Conservation (phyloP, 805 yeast genomes). For the Kodamaea nitidulidarum region DNA sequence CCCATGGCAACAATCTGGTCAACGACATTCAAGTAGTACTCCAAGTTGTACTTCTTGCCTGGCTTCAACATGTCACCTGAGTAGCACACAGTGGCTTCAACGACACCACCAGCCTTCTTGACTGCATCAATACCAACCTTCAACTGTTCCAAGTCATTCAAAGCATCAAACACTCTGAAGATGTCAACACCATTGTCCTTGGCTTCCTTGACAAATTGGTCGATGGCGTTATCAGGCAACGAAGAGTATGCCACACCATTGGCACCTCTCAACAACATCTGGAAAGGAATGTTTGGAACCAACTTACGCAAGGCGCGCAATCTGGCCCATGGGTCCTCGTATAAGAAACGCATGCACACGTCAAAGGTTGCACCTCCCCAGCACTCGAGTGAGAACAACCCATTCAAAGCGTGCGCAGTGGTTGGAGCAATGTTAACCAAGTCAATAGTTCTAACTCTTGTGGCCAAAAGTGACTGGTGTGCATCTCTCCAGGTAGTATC, state of each 20-base stretch:
- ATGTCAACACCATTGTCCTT: constrained; percentile 95
- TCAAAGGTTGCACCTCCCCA: constrained; percentile 99
- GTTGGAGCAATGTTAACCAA: constrained; percentile 87
- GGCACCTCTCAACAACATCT: constrained; percentile 98
- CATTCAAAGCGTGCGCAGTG: constrained; percentile 83
- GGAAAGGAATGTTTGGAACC: constrained; percentile 98
- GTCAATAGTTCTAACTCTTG: constrained; percentile 94
- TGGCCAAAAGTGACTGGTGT: constrained; percentile 94
- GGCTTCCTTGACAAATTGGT: constrained; percentile 93
- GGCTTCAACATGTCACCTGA: constrained; percentile 97
- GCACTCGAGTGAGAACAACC: constrained; percentile 95
- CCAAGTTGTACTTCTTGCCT: constrained; percentile 93
- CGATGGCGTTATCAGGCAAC: constrained; percentile 96
- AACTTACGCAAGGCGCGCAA: constrained; percentile 78
- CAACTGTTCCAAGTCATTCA: constrained; percentile 93
- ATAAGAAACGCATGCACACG: constrained; percentile 95
- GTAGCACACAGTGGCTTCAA: constrained; percentile 97
- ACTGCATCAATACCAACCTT: constrained; percentile 98
- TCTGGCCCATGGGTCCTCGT: constrained; percentile 99
- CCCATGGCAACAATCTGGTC: constrained; percentile 88
- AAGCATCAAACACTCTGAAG: constrained; percentile 96
- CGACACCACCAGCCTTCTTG: constrained; percentile 97
- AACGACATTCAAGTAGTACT: constrained; percentile 78
- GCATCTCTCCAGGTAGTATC: constrained; percentile 99
- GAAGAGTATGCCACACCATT: constrained; percentile 99